These are phyloP conservation scores for Spergularia marina DNA, from an alignment of 148 eudicot genomes.

Conservation along the genomic window DNA sequence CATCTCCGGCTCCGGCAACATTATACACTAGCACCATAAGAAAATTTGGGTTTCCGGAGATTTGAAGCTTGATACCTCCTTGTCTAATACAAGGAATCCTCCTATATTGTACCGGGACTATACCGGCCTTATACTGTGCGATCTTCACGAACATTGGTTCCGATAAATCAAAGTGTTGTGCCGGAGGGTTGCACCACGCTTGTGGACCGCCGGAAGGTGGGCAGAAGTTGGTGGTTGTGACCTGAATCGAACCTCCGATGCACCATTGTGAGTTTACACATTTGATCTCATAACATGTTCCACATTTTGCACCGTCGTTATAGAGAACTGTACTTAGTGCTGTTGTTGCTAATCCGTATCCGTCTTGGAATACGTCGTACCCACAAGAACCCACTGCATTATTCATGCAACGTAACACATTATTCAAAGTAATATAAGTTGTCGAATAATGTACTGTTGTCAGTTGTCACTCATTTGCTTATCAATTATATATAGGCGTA, in stretches of 20 bases:
- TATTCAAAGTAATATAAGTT: too few relatives aligned
- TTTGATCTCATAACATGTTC: conserved; percentile 24
- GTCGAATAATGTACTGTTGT: too few relatives aligned
- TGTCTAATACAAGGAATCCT: conserved; percentile 10
- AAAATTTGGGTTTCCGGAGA: conserved; percentile 25
- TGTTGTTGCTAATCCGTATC: conserved; percentile 22
- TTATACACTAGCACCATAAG: conserved; percentile 25
- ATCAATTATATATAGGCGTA: too few relatives aligned
- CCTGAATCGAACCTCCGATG: background rate
- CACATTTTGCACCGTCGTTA: conserved; percentile 23
- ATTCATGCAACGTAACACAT: too few relatives aligned
- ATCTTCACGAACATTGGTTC: conserved; percentile 22
- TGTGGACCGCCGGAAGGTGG: conserved; percentile 18
- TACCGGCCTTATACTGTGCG: conserved; percentile 22
- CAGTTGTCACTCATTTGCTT: too few relatives aligned
- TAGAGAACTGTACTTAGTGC: conserved; percentile 26
- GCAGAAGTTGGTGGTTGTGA: conserved; percentile 31
- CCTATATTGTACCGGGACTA: conserved; percentile 20
- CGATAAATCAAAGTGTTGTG: conserved; percentile 26
- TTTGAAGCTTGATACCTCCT: conserved; percentile 23
- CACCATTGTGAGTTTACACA: conserved; percentile 30
- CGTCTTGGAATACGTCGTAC: background rate
- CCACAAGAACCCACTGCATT: conserved; percentile 6
- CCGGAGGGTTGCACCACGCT: conserved; percentile 32
- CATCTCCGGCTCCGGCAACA: conserved; percentile 28